Base-by-base conservation (phyloP, 2,329 filamentous ascomycete species). In the Beauveria medogensis region DNA sequence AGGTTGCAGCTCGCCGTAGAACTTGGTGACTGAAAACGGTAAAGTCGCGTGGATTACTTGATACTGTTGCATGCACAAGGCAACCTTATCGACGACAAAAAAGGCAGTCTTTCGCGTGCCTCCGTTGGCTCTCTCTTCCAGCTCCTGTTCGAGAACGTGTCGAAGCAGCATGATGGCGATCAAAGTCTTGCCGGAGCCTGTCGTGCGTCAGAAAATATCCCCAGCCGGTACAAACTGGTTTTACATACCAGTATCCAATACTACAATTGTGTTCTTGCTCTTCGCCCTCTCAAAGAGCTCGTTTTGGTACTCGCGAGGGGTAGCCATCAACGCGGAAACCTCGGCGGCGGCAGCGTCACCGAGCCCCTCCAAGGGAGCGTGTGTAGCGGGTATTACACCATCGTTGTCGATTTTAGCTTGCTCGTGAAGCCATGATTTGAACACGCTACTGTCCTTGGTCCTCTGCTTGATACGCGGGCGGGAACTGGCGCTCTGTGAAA, bases 221-320 rank as follows among this genome's bases (percentile, higher is more conserved):
- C 8, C 9, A 8, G 14, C 18, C 1, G 18, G 2, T 4, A 3
- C 18, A 3, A n/a, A 9, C 18, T n/a, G 1, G 1, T 4, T 6
- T 1, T 5, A 18, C 34, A 28, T 70, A 86, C 86, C 91, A n/a
- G 93, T 97, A 69, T 95, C 92, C 1, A 97, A 81, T 1, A 99
- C 94, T 1, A 94, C 92, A 66, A 99, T 96, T 8, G 88, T 89
- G 69, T 99, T 99, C 66, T 87, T 83, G 56, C 82, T 70, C 69
- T 94, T 96, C 4, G 94, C 93, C 64, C 84, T 84, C 71, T 97
- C 91, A 68, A 94, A 97, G 0, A 99, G 81, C 70, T 97, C 93
- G 14, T 90, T 77, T 71, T 99, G 94, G 69, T 97, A 99, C 68
- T 96, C 91, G 54, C 93, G 82, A 0, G 92, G 91, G 58, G 86